Percentiles rank a stretch among this genome's conserved stretches.
phyloP scores from a whole-genome alignment of 1,284 basidiomycete species.

The Stereum hirsutum region DNA sequence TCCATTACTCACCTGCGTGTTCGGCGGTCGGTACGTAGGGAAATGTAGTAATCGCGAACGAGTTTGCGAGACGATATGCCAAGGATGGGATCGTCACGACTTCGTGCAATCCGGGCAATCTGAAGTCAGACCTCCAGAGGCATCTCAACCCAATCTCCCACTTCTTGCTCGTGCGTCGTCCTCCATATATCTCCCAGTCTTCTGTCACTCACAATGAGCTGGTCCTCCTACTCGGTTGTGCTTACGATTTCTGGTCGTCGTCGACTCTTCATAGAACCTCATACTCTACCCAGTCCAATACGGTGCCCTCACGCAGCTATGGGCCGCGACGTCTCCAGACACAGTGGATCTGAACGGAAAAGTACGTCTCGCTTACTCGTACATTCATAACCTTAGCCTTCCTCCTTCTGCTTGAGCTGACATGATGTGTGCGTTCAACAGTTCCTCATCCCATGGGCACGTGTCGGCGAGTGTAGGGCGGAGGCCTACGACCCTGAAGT shows the following conservation, averaged over 20 bases:
- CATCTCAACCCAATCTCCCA: background rate
- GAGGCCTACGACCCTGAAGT: background rate
- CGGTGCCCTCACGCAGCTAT: slow-evolving; percentile 19
- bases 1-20: too few relatives aligned
- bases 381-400: too few relatives aligned
- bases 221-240: too few relatives aligned
- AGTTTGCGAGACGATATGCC: slow-evolving; percentile 23
- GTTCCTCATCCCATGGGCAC: background rate
- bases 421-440: background rate
- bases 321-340: slow-evolving; percentile 19
- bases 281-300: slow-evolving; percentile 1
- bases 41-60: slow-evolving; percentile 24
- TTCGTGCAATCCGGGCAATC: slow-evolving; percentile 11
- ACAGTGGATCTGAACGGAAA: slow-evolving; percentile 16
- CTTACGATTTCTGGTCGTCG: too few relatives aligned
- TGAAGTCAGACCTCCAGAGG: slow-evolving; percentile 2
- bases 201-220: too few relatives aligned
- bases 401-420: background rate
- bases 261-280: slow-evolving; percentile 4
- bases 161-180: background rate
- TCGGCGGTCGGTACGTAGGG: too few relatives aligned
- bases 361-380: too few relatives aligned
- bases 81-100: slow-evolving; percentile 18
- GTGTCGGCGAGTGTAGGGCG: background rate
- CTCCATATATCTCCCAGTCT: background rate